Conservation (phyloP, 2,329 filamentous ascomycete species). For the Ceratocystis diversiconidia region DNA sequence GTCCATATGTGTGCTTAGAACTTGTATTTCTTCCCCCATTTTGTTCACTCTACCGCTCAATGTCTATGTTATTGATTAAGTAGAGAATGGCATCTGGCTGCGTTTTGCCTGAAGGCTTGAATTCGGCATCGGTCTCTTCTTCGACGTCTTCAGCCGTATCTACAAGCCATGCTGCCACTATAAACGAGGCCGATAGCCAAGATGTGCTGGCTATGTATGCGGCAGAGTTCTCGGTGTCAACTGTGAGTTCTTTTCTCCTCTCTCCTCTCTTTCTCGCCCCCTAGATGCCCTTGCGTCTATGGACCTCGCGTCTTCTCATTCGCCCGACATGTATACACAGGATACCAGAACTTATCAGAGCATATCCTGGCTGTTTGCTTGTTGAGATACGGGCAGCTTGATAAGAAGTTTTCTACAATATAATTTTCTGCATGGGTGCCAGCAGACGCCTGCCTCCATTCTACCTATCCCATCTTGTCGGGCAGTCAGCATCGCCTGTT, state of each 20-base stretch:
- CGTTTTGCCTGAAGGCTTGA: background rate
- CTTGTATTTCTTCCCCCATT: background rate
- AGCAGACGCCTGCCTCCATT: too few relatives aligned
- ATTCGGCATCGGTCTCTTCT: background rate
- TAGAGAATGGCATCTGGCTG: conserved; percentile 6
- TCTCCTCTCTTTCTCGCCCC: background rate
- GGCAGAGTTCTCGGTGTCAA: conserved; percentile 14
- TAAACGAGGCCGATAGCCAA: conserved; percentile 13
- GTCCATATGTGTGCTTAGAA: background rate
- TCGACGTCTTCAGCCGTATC: background rate
- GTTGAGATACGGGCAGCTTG: background rate
- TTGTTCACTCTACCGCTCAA: background rate
- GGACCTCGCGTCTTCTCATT: background rate
- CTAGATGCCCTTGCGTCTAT: background rate
- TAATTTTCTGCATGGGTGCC: too few relatives aligned
- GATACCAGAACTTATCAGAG: background rate
- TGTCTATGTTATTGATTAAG: background rate
- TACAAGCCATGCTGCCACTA: background rate
- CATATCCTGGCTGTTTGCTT: background rate
- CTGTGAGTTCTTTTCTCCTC: conserved; percentile 4
- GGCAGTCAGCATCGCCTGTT: background rate
- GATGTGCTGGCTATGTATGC: conserved; percentile 13
- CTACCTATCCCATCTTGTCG: too few relatives aligned
- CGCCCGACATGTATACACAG: background rate
- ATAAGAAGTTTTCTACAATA: background rate